These are phyloP conservation scores for Fragilaria crotonensis DNA, from an alignment of 108 stramenopile species.

Conservation along the genomic window DNA sequence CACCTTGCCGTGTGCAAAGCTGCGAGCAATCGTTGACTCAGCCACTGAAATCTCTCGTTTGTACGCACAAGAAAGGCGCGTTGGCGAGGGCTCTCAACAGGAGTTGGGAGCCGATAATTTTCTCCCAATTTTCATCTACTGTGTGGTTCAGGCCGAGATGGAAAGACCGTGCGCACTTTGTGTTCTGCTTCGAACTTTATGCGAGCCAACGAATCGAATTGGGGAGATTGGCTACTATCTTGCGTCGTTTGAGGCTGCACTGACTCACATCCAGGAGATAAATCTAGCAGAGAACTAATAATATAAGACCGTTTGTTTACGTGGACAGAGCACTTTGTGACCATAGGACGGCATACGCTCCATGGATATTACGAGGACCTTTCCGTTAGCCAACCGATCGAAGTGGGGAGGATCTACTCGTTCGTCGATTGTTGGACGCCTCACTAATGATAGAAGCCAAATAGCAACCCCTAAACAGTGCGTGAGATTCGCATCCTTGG, in stretches of 20 bases:
- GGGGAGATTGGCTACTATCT: constrained; percentile 88
- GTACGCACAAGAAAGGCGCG: constrained; percentile 26
- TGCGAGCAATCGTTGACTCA: constrained; percentile 77
- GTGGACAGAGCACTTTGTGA: too few species aligned
- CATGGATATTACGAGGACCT: too few species aligned
- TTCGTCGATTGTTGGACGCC: too few species aligned
- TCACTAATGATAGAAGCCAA: too few species aligned
- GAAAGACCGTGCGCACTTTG: constrained; percentile 77
- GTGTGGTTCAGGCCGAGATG: constrained; percentile 73
- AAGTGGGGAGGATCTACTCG: too few species aligned
- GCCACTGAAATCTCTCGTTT: constrained; percentile 66
- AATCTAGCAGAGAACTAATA: constrained; percentile 34
- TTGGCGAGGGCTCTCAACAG: not conserved
- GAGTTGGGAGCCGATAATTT: constrained; percentile 84
- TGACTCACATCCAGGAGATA: constrained; percentile 73
- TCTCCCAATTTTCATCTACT: constrained; percentile 87
- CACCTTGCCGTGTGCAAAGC: constrained; percentile 74
- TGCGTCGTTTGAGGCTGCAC: constrained; percentile 82
- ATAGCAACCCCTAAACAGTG: too few species aligned
- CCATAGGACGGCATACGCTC: too few species aligned
- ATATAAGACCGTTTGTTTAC: too few species aligned
- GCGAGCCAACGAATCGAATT: constrained; percentile 67
- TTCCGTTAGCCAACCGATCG: too few species aligned
- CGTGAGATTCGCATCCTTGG: not conserved
- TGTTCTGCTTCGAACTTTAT: constrained; percentile 60